Conservation (phyloP, 148 eudicot species). For the Mesembryanthemum crystallinum region DNA sequence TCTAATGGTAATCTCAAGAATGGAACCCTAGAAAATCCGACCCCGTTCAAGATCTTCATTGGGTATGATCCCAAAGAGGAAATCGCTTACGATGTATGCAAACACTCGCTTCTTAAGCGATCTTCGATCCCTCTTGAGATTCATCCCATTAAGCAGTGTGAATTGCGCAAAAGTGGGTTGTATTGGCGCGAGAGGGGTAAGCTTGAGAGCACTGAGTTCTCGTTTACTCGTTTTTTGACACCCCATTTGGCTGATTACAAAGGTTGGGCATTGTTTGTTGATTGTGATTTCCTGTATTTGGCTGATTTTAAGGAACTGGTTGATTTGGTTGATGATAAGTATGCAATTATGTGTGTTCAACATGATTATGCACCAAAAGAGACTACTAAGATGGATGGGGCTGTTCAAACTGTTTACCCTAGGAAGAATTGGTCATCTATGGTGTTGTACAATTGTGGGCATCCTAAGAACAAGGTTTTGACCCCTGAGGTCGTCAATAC, state of each 20-base stretch:
- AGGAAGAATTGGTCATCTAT: slow-evolving; percentile 98
- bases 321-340: slow-evolving; percentile 70
- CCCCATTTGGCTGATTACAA: slow-evolving; percentile 63
- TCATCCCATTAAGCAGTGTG: slow-evolving; percentile 65
- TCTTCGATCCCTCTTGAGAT: slow-evolving; percentile 74
- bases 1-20: slow-evolving; percentile 2
- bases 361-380: slow-evolving; percentile 95
- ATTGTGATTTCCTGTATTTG: slow-evolving; percentile 84
- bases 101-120: slow-evolving; percentile 59
- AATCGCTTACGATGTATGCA: slow-evolving; percentile 79
- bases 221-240: slow-evolving; percentile 75
- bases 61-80: slow-evolving; percentile 92
- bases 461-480: slow-evolving; percentile 61
- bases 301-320: slow-evolving; percentile 60
- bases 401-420: slow-evolving; percentile 85
- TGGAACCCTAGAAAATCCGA: slow-evolving; percentile 25
- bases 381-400: slow-evolving; percentile 95
- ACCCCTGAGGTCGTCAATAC: slow-evolving; percentile 73
- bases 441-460: slow-evolving; percentile 94
- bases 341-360: slow-evolving; percentile 90
- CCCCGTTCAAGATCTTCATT: slow-evolving; percentile 64
- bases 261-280: slow-evolving; percentile 98
- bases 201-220: slow-evolving; percentile 91
- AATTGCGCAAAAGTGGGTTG: slow-evolving; percentile 49
- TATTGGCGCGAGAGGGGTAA: slow-evolving; percentile 82